Conservation (phyloP, 2,329 filamentous ascomycete genomes). For the Cercospora sp. region DNA sequence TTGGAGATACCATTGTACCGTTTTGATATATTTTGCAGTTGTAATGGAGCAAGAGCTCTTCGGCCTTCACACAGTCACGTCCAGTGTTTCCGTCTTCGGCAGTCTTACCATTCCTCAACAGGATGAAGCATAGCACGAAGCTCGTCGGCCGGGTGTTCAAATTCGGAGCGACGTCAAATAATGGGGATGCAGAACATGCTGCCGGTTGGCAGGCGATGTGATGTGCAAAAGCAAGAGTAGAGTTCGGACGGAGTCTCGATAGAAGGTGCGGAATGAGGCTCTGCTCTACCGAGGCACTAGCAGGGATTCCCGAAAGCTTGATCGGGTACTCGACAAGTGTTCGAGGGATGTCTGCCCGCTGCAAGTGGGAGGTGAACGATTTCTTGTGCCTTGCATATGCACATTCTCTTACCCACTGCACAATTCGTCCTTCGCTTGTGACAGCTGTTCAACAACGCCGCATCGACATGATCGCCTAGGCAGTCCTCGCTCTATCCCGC, state of each 20-base stretch:
- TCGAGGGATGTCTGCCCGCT: background rate
- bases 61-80: background rate
- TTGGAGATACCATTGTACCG: constrained; percentile 1
- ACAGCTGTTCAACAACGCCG: background rate
- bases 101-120: background rate
- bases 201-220: background rate
- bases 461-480: constrained; percentile 4
- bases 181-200: background rate
- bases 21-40: background rate
- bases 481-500: background rate
- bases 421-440: background rate
- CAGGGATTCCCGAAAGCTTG: constrained; percentile 12
- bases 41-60: background rate
- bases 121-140: background rate
- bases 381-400: background rate
- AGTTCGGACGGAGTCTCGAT: background rate
- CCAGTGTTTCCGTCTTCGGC: background rate
- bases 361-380: background rate
- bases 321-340: constrained; percentile 1
- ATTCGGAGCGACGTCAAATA: background rate
- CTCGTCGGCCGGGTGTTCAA: background rate
- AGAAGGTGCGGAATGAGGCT: constrained; percentile 1
- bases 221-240: background rate
- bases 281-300: constrained; percentile 10
- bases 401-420: background rate